Evolutionary conservation across 257 asterid genomes (phyloP), one percentile per base, ranked within the genome.

Genomic region (Catharanthus roseus): DNA sequence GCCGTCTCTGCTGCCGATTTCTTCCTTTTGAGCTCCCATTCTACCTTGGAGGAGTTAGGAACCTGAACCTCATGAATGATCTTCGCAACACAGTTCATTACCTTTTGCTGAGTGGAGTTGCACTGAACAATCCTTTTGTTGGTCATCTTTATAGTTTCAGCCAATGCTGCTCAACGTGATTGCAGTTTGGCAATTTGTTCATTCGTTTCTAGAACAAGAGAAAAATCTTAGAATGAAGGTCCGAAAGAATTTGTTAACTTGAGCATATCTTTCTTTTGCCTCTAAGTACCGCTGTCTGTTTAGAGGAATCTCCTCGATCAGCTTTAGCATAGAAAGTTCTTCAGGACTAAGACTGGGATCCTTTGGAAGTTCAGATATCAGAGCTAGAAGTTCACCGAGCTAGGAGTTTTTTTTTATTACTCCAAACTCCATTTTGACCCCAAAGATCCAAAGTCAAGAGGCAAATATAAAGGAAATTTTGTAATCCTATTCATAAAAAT

Each of bases 21-120:
- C 71, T 81, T 60, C 64, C 69, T 76, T 71, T 75, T 81, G 55
- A 70, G 58, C 81, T 81, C 80, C 86, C 88, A 81, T 18, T 65
- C 76, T 26, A 76, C 47, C 68, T 60, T 74, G 41, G 73, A 72
- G 0, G 84, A 68, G 53, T 78, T 79, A 41, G 86, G 86, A 13
- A 58, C 60, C 76, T 77, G 81, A 55, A 81, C 78, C 60, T 79
- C 84, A 21, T 67, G 72, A 36, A 77, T 84, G 33, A 81, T 74
- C 78, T 69, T 79, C 1, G 81, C 84, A 26, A 84, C 71, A 16
- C 53, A 53, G 21, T 34, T 77, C 67, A 72, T 71, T 16, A 75
- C 78, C 64, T 44, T 57, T 38, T 62, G 73, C 49, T 81, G 86
- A 31, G 49, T 65, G 3, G 74, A 47, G 3, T 58, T 31, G 12